A percentile compares a stretch with the other conserved stretches of the same genome.
These are phyloP conservation scores for Vitis rupestris DNA, from an alignment of 164 flowering plant genomes.

Conservation along the genomic window DNA sequence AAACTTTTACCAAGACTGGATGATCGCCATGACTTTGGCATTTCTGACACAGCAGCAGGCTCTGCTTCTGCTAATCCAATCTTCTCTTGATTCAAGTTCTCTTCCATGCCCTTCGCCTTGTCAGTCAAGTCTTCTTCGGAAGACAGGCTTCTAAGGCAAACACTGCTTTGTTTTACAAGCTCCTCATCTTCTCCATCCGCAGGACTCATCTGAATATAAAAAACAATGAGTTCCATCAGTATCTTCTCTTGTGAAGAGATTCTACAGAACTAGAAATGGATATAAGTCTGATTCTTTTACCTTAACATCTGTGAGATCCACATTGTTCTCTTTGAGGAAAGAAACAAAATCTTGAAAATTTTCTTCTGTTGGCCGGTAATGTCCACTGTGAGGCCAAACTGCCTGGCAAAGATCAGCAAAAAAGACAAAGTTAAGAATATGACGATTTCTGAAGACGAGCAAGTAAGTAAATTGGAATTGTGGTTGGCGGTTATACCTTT, in stretches of 20 bases:
- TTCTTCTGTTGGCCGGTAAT: slow-evolving; percentile 69
- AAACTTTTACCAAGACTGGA: slow-evolving; percentile 19
- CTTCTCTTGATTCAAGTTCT: slow-evolving; percentile 19
- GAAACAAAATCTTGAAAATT: slow-evolving; percentile 63
- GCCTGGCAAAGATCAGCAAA: slow-evolving; percentile 40
- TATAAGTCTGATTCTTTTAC: slow-evolving; percentile 21
- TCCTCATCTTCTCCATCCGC: slow-evolving; percentile 38
- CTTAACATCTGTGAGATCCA: slow-evolving; percentile 60
- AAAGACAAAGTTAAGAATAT: background rate
- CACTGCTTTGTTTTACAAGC: slow-evolving; percentile 24
- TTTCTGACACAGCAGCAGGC: slow-evolving; percentile 9
- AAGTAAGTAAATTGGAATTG: background rate
- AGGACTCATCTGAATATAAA: slow-evolving; percentile 43
- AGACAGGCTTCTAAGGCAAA: slow-evolving; percentile 37
- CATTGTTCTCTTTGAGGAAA: slow-evolving; percentile 56
- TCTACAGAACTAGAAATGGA: background rate
- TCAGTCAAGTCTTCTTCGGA: slow-evolving; percentile 45
- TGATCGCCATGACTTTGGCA: slow-evolving; percentile 17
- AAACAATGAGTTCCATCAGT: background rate
- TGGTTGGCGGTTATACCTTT: slow-evolving; percentile 39
- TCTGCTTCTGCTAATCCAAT: slow-evolving; percentile 14
- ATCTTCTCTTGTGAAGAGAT: background rate
- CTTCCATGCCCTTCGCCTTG: slow-evolving; percentile 13
- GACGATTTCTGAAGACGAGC: background rate
- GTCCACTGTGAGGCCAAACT: slow-evolving; percentile 89